Evolutionary conservation across 257 asterid genomes (phyloP), one percentile per base, ranked within the genome.

Genomic region (Nicotiana obtusifolia): DNA sequence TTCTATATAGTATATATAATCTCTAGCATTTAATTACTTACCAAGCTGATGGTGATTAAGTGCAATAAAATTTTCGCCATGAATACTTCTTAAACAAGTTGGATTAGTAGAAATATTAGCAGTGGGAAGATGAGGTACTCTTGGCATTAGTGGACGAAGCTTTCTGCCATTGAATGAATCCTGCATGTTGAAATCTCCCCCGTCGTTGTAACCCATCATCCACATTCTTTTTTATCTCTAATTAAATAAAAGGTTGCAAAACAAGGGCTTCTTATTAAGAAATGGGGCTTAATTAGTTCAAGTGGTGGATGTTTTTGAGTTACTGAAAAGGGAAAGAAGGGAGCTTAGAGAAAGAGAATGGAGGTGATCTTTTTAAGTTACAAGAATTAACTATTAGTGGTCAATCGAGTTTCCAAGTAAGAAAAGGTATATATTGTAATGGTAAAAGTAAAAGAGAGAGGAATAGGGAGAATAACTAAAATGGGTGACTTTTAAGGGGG

Each of bases 141-240:
- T 71, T 1, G 97, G 97, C 73, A 91, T 82, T 60, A 93, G 90
- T 7, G 93, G 93, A 1, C 95, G 94, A 64, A 91, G 92, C 41
- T 87, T 91, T 31, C 93, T 82, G 77, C 87, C 88, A 69, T 83
- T 49, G 81, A 92, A 90, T 5, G 97, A 88, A 81, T 90, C 95
- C 66, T 89, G 87, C 77, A 86, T 78, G 90, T 83, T 85, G 49
- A 90, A 85, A n/a, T 95, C 97, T 49, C 89, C 97, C 4, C 86
- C 91, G 17, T 95, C 97, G 41, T 80, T 93, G 86, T 88, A 95
- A 26, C 98, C 98, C 97, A 90, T 92, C 99, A 89, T 93, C 99
- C 99, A 95, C 99, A 95, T 92, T 66, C 53, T 76, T 13, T 22
- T 9, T 77, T 56, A 10, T 14, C 11, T 82, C 56, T 30, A 30